phyloP scores from a whole-genome alignment of 1,284 basidiomycete genomes.

The Spongispora temasekensis region DNA sequence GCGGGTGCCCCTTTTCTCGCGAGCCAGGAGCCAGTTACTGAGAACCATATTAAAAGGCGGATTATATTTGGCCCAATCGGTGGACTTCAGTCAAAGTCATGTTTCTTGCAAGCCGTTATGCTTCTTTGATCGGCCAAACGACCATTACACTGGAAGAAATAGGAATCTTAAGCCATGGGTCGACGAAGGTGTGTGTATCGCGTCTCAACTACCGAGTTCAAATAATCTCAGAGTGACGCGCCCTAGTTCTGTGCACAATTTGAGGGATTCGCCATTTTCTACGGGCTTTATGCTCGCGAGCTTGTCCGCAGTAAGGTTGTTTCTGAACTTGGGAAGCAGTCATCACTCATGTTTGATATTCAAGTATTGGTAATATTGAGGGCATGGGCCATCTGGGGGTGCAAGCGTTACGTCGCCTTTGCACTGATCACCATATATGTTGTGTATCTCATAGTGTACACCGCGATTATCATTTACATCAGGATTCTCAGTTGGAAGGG shows the following conservation, averaged over 20 bases:
- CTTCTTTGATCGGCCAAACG: slow-evolving; percentile 6
- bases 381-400: slow-evolving; percentile 20
- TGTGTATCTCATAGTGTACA: not conserved
- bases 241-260: not conserved
- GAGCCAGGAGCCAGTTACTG: no score
- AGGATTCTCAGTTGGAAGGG: not conserved
- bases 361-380: slow-evolving; percentile 10
- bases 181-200: not conserved
- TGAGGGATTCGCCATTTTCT: not conserved
- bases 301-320: slow-evolving; percentile 8
- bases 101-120: slow-evolving; percentile 18
- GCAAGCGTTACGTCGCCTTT: not conserved
- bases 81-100: slow-evolving; percentile 11
- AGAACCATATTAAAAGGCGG: not conserved
- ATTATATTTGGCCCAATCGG: slow-evolving; percentile 12
- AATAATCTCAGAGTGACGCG: not conserved
- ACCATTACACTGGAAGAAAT: slow-evolving; percentile 1
- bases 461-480: not conserved
- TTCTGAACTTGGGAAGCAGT: not conserved
- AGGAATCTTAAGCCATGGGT: not conserved
- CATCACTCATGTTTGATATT: not conserved
- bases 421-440: not conserved
- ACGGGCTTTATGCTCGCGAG: slow-evolving; percentile 1
- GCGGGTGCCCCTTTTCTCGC: not conserved
- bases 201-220: not conserved